Percentiles rank a stretch among this genome's conserved stretches.
These are phyloP conservation scores for Penicillium desertorum DNA, from an alignment of 495 filamentous ascomycete genomes.

Conservation along the genomic window DNA sequence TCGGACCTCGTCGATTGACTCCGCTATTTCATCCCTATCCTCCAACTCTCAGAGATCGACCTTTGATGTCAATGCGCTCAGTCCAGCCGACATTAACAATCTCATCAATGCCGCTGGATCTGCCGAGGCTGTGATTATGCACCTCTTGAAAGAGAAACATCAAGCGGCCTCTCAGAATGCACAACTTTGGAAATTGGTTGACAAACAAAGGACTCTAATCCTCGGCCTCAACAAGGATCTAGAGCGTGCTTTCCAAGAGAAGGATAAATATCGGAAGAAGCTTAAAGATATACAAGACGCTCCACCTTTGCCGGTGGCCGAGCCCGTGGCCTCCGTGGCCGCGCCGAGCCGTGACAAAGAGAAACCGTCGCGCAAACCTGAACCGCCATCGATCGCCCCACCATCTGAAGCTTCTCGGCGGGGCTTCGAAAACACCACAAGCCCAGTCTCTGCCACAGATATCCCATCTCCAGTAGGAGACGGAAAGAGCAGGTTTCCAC, in stretches of 20 bases:
- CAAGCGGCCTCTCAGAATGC: conserved; percentile 83
- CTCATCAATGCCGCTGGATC: conserved; percentile 83
- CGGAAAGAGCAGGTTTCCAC: conserved; percentile 39
- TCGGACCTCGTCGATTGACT: conserved; percentile 92
- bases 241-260: conserved; percentile 88
- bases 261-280: conserved; percentile 90
- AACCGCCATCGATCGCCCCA: conserved; percentile 12
- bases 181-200: conserved; percentile 91
- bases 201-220: conserved; percentile 94
- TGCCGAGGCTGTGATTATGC: conserved; percentile 82
- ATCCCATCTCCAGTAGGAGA: conserved; percentile 18
- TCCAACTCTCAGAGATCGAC: conserved; percentile 64
- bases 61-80: conserved; percentile 53
- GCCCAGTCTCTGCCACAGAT: conserved; percentile 22
- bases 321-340: conserved; percentile 19
- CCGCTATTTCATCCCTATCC: conserved; percentile 83
- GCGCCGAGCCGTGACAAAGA: conserved; percentile 5
- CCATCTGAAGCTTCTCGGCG: conserved; percentile 7
- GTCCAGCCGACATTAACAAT: conserved; percentile 64
- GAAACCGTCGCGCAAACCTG: neutral
- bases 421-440: conserved; percentile 11
- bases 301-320: conserved; percentile 48
- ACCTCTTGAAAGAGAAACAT: conserved; percentile 88
- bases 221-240: conserved; percentile 93
- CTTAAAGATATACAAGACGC: conserved; percentile 68